Base-by-base conservation (phyloP, 371 early-diverging fungal genomes). In the Dinochytrium kinnereticum region DNA sequence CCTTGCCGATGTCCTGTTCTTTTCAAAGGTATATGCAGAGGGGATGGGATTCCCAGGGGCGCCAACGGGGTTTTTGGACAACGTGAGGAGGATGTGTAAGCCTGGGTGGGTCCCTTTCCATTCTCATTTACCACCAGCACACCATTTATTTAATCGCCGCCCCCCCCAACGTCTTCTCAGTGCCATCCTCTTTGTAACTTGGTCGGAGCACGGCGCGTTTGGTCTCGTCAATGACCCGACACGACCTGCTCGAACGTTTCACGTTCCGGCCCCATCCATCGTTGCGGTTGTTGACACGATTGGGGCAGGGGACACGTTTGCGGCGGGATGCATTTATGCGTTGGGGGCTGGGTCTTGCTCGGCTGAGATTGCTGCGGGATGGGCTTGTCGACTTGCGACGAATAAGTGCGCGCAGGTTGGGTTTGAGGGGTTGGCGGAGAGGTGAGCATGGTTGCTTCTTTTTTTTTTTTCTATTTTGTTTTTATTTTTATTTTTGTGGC, bases 301-400 rank as follows among this genome's bases (percentile, higher is more conserved):
- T 49, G 91, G 91, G 19, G 91, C 91, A 3, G 91, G 91, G 24
- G 91, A 91, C 71, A 90, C 90, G 0, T 91, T 91, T 72, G 87
- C 85, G 53, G 91, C 91, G 1, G 90, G 91, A 0, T 74, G 86
- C 26, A 88, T 91, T 37, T 77, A 81, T 67, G 84, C 81, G 28
- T 69, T 88, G 19, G 80, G 83, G 30, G 68, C 73, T 21, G 65
- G 74, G 13, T 82, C 85, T 0, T 70, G 87, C 28, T 67, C 78
- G 51, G 64, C 73, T 7, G 31, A 49, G 24, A 49, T 21, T 1
- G 71, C 79, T 1, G 39, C 49, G 28, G 65, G 55, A 31, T 86
- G 83, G 70, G 88, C 86, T 26, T 88, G 88, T 40, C 71, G 81
- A 37, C 72, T 90, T 50, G 91, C 91, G 0, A 87, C 85, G n/a